phyloP scores from a whole-genome alignment of 108 stramenopile species.

The Skeletonema tropicum region DNA sequence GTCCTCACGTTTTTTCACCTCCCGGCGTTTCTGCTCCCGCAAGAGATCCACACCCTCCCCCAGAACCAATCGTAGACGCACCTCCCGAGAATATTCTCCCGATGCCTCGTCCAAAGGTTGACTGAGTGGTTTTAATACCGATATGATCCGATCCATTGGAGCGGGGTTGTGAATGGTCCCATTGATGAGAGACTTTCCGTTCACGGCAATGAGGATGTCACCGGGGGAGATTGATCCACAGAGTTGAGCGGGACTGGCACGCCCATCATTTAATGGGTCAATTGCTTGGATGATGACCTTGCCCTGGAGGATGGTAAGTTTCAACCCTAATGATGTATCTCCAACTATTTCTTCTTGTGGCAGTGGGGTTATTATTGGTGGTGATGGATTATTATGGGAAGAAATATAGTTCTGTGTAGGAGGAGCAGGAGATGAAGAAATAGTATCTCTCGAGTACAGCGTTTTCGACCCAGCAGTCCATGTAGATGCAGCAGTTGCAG shows the following conservation, averaged over 20 bases:
- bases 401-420: slow-evolving; percentile 1
- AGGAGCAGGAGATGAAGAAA: background rate
- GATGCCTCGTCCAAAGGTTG: slow-evolving; percentile 45
- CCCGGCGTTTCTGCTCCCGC: slow-evolving; percentile 50
- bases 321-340: slow-evolving; percentile 83
- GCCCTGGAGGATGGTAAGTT: slow-evolving; percentile 74
- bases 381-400: no score
- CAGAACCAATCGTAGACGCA: slow-evolving; percentile 67
- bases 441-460: background rate
- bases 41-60: slow-evolving; percentile 64
- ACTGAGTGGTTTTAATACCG: slow-evolving; percentile 69
- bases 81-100: slow-evolving; percentile 58
- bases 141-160: slow-evolving; percentile 69
- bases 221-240: slow-evolving; percentile 73
- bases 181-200: slow-evolving; percentile 62
- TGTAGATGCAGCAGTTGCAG: slow-evolving; percentile 22
- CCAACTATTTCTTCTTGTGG: slow-evolving; percentile 65
- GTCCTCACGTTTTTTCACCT: slow-evolving; percentile 27
- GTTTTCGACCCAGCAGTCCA: slow-evolving; percentile 8
- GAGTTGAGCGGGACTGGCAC: slow-evolving; percentile 84
- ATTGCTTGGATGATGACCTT: slow-evolving; percentile 84
- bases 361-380: slow-evolving; percentile 14
- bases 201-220: slow-evolving; percentile 75
- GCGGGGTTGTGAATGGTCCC: slow-evolving; percentile 51
- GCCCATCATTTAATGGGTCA: slow-evolving; percentile 67